Evolutionary conservation across 2,329 filamentous ascomycete genomes (phyloP).

Genomic region (Sarocladiaceae sp.): DNA sequence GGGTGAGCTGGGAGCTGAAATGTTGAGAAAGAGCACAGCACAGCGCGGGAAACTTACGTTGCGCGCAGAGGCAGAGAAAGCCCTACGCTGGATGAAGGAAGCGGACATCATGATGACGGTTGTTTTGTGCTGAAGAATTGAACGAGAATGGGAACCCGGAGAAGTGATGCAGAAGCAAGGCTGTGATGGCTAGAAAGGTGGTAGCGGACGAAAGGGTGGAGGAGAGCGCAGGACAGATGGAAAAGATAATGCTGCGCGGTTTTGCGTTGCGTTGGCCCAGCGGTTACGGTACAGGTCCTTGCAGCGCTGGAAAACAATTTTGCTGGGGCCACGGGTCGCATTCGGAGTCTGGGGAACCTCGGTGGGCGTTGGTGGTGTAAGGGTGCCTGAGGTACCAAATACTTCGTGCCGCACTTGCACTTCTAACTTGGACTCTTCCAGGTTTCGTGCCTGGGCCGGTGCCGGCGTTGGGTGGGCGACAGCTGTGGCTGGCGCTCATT

Average conservation of each 20-base stretch:
- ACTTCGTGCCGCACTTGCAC: background rate
- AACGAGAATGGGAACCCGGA: conserved; percentile 11
- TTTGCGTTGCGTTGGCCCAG: too few species aligned
- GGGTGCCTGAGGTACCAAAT: background rate
- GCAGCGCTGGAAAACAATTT: background rate
- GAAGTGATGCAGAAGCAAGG: conserved; percentile 5
- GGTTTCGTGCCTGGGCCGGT: too few species aligned
- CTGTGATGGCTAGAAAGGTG: conserved; percentile 2
- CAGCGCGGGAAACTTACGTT: conserved; percentile 56
- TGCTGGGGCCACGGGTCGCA: conserved; percentile 2
- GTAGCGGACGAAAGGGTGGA: conserved; percentile 8
- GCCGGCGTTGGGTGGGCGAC: background rate
- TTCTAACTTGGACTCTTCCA: too few species aligned
- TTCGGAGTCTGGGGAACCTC: background rate
- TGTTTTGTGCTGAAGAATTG: conserved; percentile 16
- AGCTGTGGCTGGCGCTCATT: background rate
- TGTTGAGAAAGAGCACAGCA: conserved; percentile 10
- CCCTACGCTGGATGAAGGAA: conserved; percentile 67
- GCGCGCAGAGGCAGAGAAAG: conserved; percentile 75
- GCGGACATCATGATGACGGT: conserved; percentile 66
- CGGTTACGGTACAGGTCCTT: too few species aligned
- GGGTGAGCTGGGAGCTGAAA: background rate
- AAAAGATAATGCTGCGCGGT: conserved; percentile 12
- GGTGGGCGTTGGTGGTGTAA: background rate
- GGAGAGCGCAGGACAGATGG: background rate